Base-by-base conservation (phyloP, 345 rosid genomes). In the Eucalyptus cladocalyx region DNA sequence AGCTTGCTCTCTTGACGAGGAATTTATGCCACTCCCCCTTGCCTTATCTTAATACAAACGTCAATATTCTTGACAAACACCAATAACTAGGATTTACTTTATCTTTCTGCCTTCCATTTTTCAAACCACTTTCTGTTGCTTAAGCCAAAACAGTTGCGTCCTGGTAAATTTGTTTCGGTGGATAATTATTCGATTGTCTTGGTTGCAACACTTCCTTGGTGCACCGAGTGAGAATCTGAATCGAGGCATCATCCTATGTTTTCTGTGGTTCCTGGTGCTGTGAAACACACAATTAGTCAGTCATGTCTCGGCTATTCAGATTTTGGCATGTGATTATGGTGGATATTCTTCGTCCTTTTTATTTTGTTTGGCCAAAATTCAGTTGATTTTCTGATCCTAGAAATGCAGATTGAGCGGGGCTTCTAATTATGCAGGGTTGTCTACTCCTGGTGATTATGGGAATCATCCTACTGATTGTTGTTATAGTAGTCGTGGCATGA, bases 381-480 rank as follows among this genome's bases (percentile, higher is more conserved):
- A 76, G 83, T 76, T 76, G 56, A 48, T 5, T 87, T 50, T 15
- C 67, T 50, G 87, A 30, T 16, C 9, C 7, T 87, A 34, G 88
- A 87, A 87, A 37, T 51, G 65, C 67, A 87, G 88, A 51, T 87
- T 86, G 60, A 49, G 85, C 47, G 30, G 85, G 6, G 45, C 30
- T 53, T 50, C 69, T 34, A 51, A 51, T 87, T 53, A 47, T 91
- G 93, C 95, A 97, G 99, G 81, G 94, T 62, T 97, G 99, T 91
- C 94, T 97, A 94, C 95, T 97, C 69, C 89, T 96, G 95, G 97
- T 97, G 93, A 97, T 97, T 88, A 96, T 96, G 23, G 97, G 98
- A 88, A 94, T 96, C 16, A 94, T 93, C 90, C 94, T 97, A 50
- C 96, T 96, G 93, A 96, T 96, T 19, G 95, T 97, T 92, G 91